Percentiles rank a stretch among this genome's conserved stretches.
Evolutionary conservation across 148 eudicot genomes (phyloP).

Genomic region (Pouteria glomerata): DNA sequence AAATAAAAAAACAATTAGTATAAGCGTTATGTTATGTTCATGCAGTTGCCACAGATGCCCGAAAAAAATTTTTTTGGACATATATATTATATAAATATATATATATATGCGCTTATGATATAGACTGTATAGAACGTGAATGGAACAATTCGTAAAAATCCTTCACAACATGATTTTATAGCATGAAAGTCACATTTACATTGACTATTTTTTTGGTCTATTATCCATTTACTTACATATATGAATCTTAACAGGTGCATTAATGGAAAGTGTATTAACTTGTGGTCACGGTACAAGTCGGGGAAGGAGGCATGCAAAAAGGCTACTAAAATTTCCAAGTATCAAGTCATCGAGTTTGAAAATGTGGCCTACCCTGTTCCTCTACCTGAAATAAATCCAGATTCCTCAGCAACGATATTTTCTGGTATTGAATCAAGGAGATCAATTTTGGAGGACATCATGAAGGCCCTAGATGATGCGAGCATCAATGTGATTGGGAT

Average conservation of each 20-base stretch:
- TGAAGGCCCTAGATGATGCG: constrained; percentile 9
- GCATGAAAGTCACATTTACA: no score
- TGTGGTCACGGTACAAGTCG: not conserved
- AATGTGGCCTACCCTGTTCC: not conserved
- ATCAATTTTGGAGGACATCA: constrained; percentile 13
- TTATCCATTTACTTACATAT: not conserved
- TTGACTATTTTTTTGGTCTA: no score
- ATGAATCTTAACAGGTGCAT: not conserved
- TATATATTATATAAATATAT: no score
- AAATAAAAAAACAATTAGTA: no score
- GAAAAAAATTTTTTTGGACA: no score
- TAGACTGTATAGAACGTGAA: no score
- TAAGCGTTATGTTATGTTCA: no score
- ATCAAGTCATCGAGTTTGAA: not conserved
- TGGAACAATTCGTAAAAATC: no score
- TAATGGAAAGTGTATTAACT: not conserved
- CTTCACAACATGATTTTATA: no score
- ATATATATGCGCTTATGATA: no score
- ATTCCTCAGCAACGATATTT: not conserved
- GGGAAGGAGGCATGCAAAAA: not conserved
- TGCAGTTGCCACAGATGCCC: no score
- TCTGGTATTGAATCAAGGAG: constrained; percentile 29
- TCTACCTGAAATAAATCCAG: not conserved
- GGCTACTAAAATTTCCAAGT: not conserved
- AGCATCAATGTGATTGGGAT: not conserved